Base-by-base conservation (phyloP, 371 early-diverging fungal genomes). In the Actinomucor elegans region DNA sequence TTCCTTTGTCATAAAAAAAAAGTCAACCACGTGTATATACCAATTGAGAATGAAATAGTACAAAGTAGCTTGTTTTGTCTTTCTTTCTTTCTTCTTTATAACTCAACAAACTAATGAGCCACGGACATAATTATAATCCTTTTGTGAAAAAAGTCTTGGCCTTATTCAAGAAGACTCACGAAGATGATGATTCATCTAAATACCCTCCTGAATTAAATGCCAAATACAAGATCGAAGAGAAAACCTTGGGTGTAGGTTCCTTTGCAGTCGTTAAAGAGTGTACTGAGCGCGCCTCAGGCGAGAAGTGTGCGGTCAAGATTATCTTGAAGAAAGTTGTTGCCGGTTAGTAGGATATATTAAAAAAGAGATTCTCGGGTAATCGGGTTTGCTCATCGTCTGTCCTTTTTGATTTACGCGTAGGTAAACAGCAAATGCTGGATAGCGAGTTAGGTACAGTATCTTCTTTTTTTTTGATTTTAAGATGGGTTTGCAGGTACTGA, bases 211-310 rank as follows among this genome's bases (percentile, higher is more conserved):
- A 61, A 1, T 52, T 82, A 20, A 42, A 66, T 26, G 66, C 62
- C 17, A 69, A 71, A 35, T 82, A 82, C 44, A 52, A 40, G 8
- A 57, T 82, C 34, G 62, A 69, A 1, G 75, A 74, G 43, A 63
- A 73, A 37, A 71, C 67, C 20, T 55, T 82, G 8, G 83, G 83
- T 34, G 80, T 79, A 9, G 93, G 93, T 21, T 89, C 93, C 0
- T 92, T 92, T 72, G 87, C 88, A 21, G 88, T 89, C 31, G 93
- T 92, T 48, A 88, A 87, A 61, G 69, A 81, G 38, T 84, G 79
- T 24, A 69, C 64, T 15, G 77, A 89, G 33, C 65, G 69, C 6
- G 49, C 56, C 1, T 80, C 81, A 23, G 81, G 82, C 26, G 69
- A 84, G 42, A 66, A 77, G 6, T 89, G 67, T 64, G 93, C 93